Base-by-base conservation (phyloP, 2,329 filamentous ascomycete genomes). In the Curvularia eragrostidis region DNA sequence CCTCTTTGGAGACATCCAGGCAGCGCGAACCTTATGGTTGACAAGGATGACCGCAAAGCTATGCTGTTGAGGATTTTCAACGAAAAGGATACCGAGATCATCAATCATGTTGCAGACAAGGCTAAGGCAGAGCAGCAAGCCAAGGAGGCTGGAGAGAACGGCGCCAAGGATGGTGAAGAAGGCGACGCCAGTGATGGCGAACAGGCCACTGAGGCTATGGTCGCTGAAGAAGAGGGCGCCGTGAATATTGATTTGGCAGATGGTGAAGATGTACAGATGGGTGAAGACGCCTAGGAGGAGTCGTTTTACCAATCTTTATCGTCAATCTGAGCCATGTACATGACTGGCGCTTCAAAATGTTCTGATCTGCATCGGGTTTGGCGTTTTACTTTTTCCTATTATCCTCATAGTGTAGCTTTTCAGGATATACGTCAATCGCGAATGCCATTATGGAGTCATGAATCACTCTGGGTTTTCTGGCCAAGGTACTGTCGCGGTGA, bases 1-100 rank as follows among this genome's bases (percentile, higher is more conserved):
- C 95, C 95, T 3, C 81, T 99, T 26, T 99, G 95, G 95, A 90
- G 96, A 79, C 96, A 93, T 74, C 85, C 96, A 60, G 89, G 93
- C 68, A 94, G 90, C 19, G 83, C 98, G 58, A 99, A 99, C 76
- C 85, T 99, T 52, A 99, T 99, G 95, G 83, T 99, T 72, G 94
- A 95, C 48, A 99, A 99, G 81, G 95, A 99, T 76, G 95, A 99
- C 65, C 87, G 95, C 15, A 89, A 78, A 71, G 95, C 95, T 1
- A 96, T 98, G 91, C 81, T 98, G 67, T 82, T 98, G 63, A 85
- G 95, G 21, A 83, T 99, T 59, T 99, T 89, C 80, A 96, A 97
- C 74, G 94, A 98, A 68, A 89, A 89, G 26, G 89, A 91, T 0
- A 91, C 91, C 3, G 83, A 97, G 47, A 85, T 96, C 62, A 75